Conservation (phyloP, 306 rosid genomes). For the Medicago lupulina region DNA sequence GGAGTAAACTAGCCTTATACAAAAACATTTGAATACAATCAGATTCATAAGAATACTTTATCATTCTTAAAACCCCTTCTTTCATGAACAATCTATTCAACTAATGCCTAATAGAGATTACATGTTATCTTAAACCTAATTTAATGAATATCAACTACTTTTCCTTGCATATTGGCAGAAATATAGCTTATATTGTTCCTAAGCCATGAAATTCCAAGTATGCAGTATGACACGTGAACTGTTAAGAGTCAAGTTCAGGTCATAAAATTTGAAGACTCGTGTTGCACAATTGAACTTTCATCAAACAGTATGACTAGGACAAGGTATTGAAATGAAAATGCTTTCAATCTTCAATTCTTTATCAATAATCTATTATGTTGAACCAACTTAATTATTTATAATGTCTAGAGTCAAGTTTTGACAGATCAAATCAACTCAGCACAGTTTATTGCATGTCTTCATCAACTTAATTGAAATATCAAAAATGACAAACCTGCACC, state of each 20-base stretch:
- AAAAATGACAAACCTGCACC: conserved; percentile 86
- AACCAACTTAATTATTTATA: conserved; percentile 19
- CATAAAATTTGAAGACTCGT: background rate
- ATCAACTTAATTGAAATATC: conserved; percentile 19
- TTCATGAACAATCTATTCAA: background rate
- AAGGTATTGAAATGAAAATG: background rate
- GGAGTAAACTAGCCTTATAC: background rate
- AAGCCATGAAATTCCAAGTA: conserved; percentile 7
- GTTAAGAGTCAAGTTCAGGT: conserved; percentile 9
- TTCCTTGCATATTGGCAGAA: background rate
- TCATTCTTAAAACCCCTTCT: background rate
- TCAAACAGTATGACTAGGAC: conserved; percentile 14
- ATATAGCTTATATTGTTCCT: background rate
- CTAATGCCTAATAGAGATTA: background rate
- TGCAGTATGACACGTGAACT: background rate
- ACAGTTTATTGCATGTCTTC: conserved; percentile 20
- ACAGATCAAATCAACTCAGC: conserved; percentile 26
- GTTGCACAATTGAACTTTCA: conserved; percentile 19
- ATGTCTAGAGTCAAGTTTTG: conserved; percentile 27
- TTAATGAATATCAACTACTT: conserved; percentile 13
- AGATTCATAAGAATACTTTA: background rate
- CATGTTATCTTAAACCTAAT: background rate
- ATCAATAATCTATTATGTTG: conserved; percentile 21
- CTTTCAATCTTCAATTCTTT: conserved; percentile 28
- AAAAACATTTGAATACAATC: background rate